Conservation (phyloP, 1,284 basidiomycete species). For the Fomitiporia mediterranea region DNA sequence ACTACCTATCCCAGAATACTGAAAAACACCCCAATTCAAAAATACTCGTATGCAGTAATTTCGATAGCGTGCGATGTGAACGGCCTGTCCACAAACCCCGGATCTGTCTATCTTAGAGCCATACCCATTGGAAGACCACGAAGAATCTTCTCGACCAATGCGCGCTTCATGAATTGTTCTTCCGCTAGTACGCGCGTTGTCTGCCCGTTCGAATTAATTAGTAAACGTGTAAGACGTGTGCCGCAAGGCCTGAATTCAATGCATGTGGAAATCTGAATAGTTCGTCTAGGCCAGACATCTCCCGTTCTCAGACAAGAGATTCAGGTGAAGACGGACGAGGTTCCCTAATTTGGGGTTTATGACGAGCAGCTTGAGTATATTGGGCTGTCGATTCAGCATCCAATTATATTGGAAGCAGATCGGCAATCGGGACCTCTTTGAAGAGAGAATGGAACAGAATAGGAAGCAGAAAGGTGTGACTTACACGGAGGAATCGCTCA, state of each 20-base stretch:
- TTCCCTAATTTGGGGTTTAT: no score
- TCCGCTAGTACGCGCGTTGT: constrained; percentile 83
- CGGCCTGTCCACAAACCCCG: neutral
- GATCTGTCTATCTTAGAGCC: neutral
- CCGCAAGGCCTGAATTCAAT: constrained; percentile 17
- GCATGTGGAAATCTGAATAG: neutral
- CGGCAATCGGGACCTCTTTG: neutral
- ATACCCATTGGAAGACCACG: constrained; percentile 57
- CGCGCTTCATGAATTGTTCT: constrained; percentile 93
- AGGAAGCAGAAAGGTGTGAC: constrained; percentile 28
- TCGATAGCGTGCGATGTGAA: no score
- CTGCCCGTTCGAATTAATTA: constrained; percentile 37
- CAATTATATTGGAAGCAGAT: neutral
- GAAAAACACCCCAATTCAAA: neutral
- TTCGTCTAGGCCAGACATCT: neutral
- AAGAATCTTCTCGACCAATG: constrained; percentile 84
- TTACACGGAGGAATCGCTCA: constrained; percentile 84
- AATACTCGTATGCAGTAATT: no score
- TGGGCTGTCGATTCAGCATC: neutral
- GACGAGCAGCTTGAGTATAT: no score
- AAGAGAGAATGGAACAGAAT: constrained; percentile 14
- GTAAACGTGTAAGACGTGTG: neutral
- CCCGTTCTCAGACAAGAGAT: neutral
- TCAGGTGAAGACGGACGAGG: no score
- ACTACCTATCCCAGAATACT: no score